phyloP scores from a whole-genome alignment of 2,329 filamentous ascomycete species.

The Lasiodiplodia theobromae region DNA sequence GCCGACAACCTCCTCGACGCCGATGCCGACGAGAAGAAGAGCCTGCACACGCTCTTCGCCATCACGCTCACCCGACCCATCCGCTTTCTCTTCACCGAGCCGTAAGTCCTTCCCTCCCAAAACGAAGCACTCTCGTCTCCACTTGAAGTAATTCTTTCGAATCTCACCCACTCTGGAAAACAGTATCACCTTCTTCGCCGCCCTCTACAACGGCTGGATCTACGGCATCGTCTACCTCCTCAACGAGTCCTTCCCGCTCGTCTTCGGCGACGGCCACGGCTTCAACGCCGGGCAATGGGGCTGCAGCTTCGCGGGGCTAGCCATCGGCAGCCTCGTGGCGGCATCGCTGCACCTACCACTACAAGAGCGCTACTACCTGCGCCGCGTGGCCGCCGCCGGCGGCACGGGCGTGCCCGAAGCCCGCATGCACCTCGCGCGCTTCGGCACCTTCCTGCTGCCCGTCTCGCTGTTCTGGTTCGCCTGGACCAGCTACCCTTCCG shows the following conservation, averaged over 20 bases:
- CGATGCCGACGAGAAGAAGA: conserved; percentile 26
- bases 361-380: conserved; percentile 35
- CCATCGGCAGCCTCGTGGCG: conserved; percentile 35
- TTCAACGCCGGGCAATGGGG: conserved; percentile 36
- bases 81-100: conserved; percentile 34
- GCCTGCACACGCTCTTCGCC: conserved; percentile 31
- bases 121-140: too few relatives aligned
- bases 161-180: background rate
- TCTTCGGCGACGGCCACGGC: conserved; percentile 32
- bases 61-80: conserved; percentile 34
- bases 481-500: conserved; percentile 29
- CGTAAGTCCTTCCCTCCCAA: background rate
- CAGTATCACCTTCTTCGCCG: conserved; percentile 32
- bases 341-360: conserved; percentile 30
- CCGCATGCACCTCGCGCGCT: conserved; percentile 34
- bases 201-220: conserved; percentile 33
- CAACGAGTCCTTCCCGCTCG: conserved; percentile 34
- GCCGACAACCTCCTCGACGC: conserved; percentile 23
- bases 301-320: conserved; percentile 36
- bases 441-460: conserved; percentile 34
- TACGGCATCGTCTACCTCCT: conserved; percentile 35
- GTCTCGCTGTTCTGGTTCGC: conserved; percentile 41
- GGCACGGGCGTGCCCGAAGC: conserved; percentile 40
- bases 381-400: conserved; percentile 32
- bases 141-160: background rate